phyloP scores from a whole-genome alignment of 2,329 filamentous ascomycete species.

The Massarina eburnea region DNA sequence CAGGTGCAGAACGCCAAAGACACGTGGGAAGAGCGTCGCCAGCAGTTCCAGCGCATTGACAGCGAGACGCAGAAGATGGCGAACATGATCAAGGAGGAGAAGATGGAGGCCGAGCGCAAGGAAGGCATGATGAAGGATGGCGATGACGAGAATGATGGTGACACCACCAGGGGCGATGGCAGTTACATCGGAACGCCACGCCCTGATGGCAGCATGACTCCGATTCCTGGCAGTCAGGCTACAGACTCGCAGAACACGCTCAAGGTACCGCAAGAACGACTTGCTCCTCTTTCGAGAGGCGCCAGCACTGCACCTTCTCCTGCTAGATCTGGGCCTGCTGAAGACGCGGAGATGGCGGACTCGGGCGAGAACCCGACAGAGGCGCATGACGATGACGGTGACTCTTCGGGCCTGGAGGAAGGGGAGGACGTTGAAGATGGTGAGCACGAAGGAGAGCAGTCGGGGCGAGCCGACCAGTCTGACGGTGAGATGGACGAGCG shows the following conservation, averaged over 20 bases:
- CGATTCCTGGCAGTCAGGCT: conserved; percentile 39
- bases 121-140: conserved; percentile 62
- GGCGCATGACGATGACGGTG: conserved; percentile 28
- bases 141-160: conserved; percentile 45
- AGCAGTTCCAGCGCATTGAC: conserved; percentile 86
- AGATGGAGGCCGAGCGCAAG: conserved; percentile 86
- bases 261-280: conserved; percentile 33
- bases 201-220: conserved; percentile 46
- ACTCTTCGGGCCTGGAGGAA: conserved; percentile 37
- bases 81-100: conserved; percentile 87
- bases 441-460: conserved; percentile 28
- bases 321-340: conserved; percentile 22
- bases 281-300: conserved; percentile 33
- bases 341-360: conserved; percentile 37
- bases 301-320: conserved; percentile 30
- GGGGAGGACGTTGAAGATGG: conserved; percentile 36
- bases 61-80: conserved; percentile 87
- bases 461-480: conserved; percentile 15
- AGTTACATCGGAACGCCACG: conserved; percentile 51
- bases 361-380: conserved; percentile 22
- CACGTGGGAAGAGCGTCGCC: conserved; percentile 81
- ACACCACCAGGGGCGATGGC: conserved; percentile 35
- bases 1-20: conserved; percentile 79
- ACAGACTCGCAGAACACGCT: conserved; percentile 30
- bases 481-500: conserved; percentile 31